Percentiles rank a stretch among this genome's conserved stretches.
These are phyloP conservation scores for Huntiella abstrusa DNA, from an alignment of 2,329 filamentous ascomycete genomes.

Conservation along the genomic window DNA sequence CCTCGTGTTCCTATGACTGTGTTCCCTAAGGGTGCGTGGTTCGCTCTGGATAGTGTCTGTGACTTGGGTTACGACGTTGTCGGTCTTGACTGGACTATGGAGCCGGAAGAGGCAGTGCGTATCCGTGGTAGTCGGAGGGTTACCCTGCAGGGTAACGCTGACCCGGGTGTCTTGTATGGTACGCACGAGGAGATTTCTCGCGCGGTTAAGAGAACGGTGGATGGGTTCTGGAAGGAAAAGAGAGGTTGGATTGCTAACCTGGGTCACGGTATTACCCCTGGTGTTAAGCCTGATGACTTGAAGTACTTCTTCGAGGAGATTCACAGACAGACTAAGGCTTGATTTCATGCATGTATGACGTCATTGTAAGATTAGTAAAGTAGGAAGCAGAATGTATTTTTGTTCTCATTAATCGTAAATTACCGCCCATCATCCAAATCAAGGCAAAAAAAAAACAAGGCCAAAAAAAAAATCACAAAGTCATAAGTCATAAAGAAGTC, in stretches of 20 bases:
- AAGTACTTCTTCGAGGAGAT: slow-evolving; percentile 91
- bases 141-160: slow-evolving; percentile 85
- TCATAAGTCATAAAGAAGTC: neutral
- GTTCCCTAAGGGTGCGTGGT: slow-evolving; percentile 96
- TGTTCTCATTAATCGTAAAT: neutral
- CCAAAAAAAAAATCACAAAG: neutral
- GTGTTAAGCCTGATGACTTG: slow-evolving; percentile 82
- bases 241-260: slow-evolving; percentile 95
- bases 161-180: slow-evolving; percentile 84
- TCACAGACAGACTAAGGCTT: slow-evolving; percentile 44
- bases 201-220: slow-evolving; percentile 70
- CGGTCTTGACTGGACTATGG: slow-evolving; percentile 86
- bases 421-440: neutral
- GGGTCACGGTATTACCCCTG: slow-evolving; percentile 91
- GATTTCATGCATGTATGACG: slow-evolving; percentile 2
- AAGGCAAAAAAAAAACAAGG: neutral
- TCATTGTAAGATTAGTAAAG: neutral
- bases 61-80: slow-evolving; percentile 83
- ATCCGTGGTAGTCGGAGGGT: slow-evolving; percentile 56
- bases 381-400: neutral
- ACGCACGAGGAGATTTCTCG: slow-evolving; percentile 61
- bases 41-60: slow-evolving; percentile 74
- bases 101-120: slow-evolving; percentile 65
- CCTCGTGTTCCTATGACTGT: slow-evolving; percentile 89
- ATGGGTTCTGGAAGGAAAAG: slow-evolving; percentile 58